A percentile compares a stretch with the other conserved stretches of the same genome.
Evolutionary conservation across 1,284 basidiomycete genomes (phyloP).

Genomic region (Fomitiporia mediterranea): DNA sequence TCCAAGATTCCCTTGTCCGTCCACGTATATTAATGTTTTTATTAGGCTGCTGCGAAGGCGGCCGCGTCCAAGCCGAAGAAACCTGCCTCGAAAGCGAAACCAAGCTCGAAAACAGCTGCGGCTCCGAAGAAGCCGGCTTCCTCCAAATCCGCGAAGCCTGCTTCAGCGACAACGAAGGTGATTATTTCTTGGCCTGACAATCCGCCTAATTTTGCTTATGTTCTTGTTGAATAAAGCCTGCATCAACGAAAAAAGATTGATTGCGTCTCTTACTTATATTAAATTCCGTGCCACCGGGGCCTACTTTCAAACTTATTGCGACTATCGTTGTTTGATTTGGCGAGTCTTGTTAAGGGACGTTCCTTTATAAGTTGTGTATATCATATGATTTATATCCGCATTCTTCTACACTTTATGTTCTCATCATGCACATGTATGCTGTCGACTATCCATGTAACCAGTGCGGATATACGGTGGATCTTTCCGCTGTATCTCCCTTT

Average conservation of each 20-base stretch:
- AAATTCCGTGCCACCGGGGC: no score
- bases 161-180: constrained; percentile 24
- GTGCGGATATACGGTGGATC: no score
- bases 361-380: no score
- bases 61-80: constrained; percentile 28
- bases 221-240: not conserved
- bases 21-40: constrained; percentile 1
- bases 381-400: no score
- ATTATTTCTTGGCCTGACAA: not conserved
- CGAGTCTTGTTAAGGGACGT: no score
- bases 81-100: constrained; percentile 10
- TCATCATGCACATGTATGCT: no score
- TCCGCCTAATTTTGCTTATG: not conserved
- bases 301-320: no score
- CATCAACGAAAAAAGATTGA: not conserved
- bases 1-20: not conserved
- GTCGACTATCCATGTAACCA: no score
- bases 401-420: no score
- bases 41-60: constrained; percentile 28
- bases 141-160: constrained; percentile 25
- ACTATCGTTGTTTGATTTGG: no score
- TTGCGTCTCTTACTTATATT: no score
- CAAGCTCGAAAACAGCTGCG: constrained; percentile 28
- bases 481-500: no score
- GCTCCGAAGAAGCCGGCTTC: constrained; percentile 33